A percentile compares a stretch with the other conserved stretches of the same genome.
Evolutionary conservation across 306 rosid genomes (phyloP).

Genomic region (Lablab purpureus): DNA sequence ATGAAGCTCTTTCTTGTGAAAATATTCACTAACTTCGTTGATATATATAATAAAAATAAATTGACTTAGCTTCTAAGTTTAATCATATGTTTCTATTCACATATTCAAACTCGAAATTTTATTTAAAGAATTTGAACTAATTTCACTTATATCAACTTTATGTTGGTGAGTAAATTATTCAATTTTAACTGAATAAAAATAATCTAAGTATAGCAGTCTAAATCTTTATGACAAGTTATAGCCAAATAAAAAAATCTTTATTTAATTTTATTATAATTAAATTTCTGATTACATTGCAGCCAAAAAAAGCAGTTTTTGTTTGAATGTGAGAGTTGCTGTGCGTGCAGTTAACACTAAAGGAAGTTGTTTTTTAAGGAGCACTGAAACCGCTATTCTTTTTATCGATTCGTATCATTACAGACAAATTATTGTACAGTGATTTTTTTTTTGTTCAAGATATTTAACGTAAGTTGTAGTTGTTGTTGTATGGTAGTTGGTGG

Average conservation of each 20-base stretch:
- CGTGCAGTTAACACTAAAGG: neutral
- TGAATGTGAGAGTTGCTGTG: neutral
- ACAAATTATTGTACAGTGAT: neutral
- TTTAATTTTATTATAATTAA: neutral
- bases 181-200: no score
- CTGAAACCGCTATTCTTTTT: neutral
- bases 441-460: conserved; percentile 30
- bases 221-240: neutral
- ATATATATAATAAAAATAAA: no score
- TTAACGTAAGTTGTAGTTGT: conserved; percentile 29
- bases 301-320: neutral
- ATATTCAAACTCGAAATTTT: no score
- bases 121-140: no score
- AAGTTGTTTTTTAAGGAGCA: neutral
- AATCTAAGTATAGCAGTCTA: no score
- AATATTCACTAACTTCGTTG: no score
- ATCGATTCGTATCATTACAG: neutral
- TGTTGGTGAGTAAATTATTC: no score
- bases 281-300: neutral
- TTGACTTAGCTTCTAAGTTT: no score
- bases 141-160: no score
- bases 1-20: no score
- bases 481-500: conserved; percentile 50
- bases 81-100: no score
- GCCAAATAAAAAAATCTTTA: neutral